Base-by-base conservation (phyloP, 352 stramenopile species). In the Aphanomyces euteiches region DNA sequence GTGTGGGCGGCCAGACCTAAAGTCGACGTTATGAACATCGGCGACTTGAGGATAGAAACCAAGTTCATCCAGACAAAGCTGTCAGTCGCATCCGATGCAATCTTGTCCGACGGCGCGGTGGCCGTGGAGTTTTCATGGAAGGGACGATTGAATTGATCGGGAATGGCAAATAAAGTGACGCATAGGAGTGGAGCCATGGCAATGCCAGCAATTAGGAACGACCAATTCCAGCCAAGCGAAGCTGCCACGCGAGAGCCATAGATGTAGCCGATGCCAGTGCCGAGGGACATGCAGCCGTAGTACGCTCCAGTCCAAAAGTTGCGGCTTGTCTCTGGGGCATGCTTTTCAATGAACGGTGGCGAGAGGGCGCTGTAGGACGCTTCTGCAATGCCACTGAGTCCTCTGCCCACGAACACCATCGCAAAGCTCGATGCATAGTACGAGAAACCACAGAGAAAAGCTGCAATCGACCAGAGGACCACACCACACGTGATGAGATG, bases 281-380 rank as follows among this genome's bases (percentile, higher is more conserved):
- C 80, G 12, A 80, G 64, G 21, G 87, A 87, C 41, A 92, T 77
- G 1, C 78, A 80, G 58, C 73, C 81, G 67, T 90, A 86, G 69
- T 85, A 94, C 7, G 92, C 50, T 28, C 75, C 83, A 15, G 94
- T 72, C 79, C 83, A 95, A 41, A 84, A 57, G 3, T 81, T 83
- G 34, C 72, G 68, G 10, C 72, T 57, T 3, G 69, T n/a, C 38
- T 70, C 48, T 7, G 73, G 72, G 1, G 75, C 83, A 47, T 77
- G 69, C 72, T 90, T 81, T 48, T 89, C 78, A 68, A 95, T 90
- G 48, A 90, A 82, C 3, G 86, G 83, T 13, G 81, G 78, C 13
- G 85, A 79, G 0, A 90, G 73, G 5, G 80, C 73, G 47, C 88
- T 74, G 74, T 89, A 85, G 7, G 78, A 74, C 45, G 86, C 80